Conservation (phyloP, 2,329 filamentous ascomycete species). For the Pseudogymnoascus sp. region DNA sequence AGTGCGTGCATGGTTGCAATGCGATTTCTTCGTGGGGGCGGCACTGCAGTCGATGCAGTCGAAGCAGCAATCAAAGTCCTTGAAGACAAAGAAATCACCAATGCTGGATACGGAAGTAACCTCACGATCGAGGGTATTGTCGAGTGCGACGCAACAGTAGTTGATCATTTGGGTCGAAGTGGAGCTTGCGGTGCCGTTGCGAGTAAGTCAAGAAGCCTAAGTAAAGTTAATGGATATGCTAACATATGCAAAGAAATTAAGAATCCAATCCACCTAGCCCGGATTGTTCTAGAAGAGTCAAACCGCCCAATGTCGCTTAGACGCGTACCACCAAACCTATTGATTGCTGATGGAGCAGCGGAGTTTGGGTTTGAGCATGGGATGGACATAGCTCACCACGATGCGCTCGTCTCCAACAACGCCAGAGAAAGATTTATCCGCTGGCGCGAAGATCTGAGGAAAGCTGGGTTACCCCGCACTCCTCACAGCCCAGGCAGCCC, state of each 20-base stretch:
- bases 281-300: slow-evolving; percentile 71
- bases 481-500: slow-evolving; percentile 22
- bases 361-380: slow-evolving; percentile 79
- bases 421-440: slow-evolving; percentile 70
- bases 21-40: slow-evolving; percentile 70
- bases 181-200: slow-evolving; percentile 88
- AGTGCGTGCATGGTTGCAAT: slow-evolving; percentile 83
- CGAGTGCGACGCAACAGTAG: slow-evolving; percentile 89
- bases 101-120: slow-evolving; percentile 94
- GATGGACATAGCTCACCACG: slow-evolving; percentile 65
- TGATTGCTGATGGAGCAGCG: slow-evolving; percentile 78
- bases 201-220: slow-evolving; percentile 50
- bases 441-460: slow-evolving; percentile 69
- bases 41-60: slow-evolving; percentile 76
- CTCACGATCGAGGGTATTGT: slow-evolving; percentile 83
- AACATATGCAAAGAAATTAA: slow-evolving; percentile 61
- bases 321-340: slow-evolving; percentile 84
- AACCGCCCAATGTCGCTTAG: slow-evolving; percentile 71
- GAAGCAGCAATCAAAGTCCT: slow-evolving; percentile 82
- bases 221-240: slow-evolving; percentile 18
- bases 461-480: slow-evolving; percentile 44
- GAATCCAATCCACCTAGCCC: slow-evolving; percentile 85
- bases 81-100: slow-evolving; percentile 93
- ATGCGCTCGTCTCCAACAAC: slow-evolving; percentile 70
- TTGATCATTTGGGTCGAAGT: slow-evolving; percentile 85